Base-by-base conservation (phyloP, 345 rosid species). In the Hypericum perforatum region DNA sequence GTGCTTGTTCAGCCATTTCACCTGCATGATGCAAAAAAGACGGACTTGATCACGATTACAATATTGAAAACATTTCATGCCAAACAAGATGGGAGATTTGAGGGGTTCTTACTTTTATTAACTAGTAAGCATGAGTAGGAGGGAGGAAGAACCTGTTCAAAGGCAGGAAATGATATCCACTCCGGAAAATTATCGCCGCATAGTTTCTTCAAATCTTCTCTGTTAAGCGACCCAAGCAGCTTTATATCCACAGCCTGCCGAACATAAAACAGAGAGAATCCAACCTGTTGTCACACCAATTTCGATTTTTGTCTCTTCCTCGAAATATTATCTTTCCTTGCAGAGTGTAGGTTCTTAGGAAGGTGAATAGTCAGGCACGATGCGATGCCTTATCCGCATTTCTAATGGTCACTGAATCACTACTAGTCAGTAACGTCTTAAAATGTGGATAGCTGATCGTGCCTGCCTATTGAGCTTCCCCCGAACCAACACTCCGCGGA, bases 81-180 rank as follows among this genome's bases (percentile, higher is more conserved):
- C 16, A 46, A 11, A 16, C 13, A 12, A 45, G n/a, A 45, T 3
- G 16, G 22, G 8, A 14, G n/a, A n/a, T n/a, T n/a, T 46, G 7
- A 5, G 7, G 10, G 7, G 29, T 46, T 6, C 15, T 13, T 13
- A n/a, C 50, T 46, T 12, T 22, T 22, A 13, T 15, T 0, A 11
- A 29, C 32, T 41, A 38, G 13, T 2, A 11, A 11, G 7, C 32
- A 2, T 13, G 41, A 9, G 12, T 13, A 39, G 36, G 29, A 55
- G 57, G 36, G 29, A 55, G 57, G 16, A 45, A 56, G 42, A 56
- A 92, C 99, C 95, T 94, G 99, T 68, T 94, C 99, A 75, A 68
- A 94, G n/a, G 69, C 97, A 14, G 99, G 97, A 63, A 94, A 94
- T 1, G 99, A 94, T 65, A 94, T 89, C 99, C 99, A 89, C 42